Base-by-base conservation (phyloP, 2,329 filamentous ascomycete genomes). In the Hirsutella rhossiliensis region DNA sequence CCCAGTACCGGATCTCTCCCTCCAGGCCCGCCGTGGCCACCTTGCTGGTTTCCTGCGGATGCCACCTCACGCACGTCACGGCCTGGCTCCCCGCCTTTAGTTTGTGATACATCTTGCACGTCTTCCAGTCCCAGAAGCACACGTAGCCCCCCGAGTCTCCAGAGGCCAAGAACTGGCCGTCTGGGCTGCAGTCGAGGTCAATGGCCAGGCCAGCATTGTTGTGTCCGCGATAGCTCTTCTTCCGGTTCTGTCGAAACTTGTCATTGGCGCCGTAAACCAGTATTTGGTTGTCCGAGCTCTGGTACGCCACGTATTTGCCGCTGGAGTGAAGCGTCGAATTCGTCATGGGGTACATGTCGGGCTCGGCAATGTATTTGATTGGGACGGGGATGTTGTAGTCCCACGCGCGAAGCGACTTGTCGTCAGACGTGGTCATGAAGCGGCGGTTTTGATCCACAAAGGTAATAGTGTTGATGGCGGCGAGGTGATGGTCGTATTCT, bases 101-200 rank as follows among this genome's bases (percentile, higher is more conserved):
- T 73, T 97, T 97, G 67, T 95, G 87, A 66, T 87, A 95, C 88
- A 98, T 90, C 68, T 96, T 97, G 63, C 90, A 94, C 34, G 88
- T 96, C 76, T 98, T 98, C 87, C 89, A 98, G 65, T 97, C 92
- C 87, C 89, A 98, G 67, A 97, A 96, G 65, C 86, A 94, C 40
- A 95, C 80, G 56, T 78, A 96, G 31, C 94, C 92, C 15, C 78
- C 87, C 42, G 80, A 86, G 62, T 98, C 92, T 48, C 92, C 92
- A 17, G 78, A 85, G 18, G 80, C 83, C 44, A 98, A 71, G 61
- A 96, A 94, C 59, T 94, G 87, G 0, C 92, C 92, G 60, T 97
- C 92, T 1, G 89, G 87, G 55, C 81, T 87, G 58, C 94, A 84
- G 43, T 84, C 81, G 42, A 98, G 74, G 56, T 95, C 92, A 49